Evolutionary conservation across 192 early-diverging fungal species (phyloP), one percentile per base, ranked within the genome.

Genomic region (Kappamyces sp.): DNA sequence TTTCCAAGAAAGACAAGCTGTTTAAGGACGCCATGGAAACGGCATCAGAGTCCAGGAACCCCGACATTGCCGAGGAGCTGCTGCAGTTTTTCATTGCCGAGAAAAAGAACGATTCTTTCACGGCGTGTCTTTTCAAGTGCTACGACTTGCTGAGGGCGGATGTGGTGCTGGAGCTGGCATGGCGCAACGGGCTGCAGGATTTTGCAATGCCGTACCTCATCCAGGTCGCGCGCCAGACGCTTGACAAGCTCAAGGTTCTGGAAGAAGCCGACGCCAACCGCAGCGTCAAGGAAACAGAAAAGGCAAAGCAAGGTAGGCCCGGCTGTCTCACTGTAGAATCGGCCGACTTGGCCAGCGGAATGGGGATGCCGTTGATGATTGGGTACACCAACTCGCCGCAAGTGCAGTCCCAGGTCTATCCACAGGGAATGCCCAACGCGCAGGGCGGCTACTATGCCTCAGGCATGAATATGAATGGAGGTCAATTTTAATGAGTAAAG

Each of bases 1-100:
- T 99, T 41, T 96, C 93, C 14, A 97, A 99, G 80, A 87, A 96
- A 75, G 94, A 99, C 72, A 80, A 90, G 60, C 83, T 97, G 39
- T 99, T 86, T 79, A 94, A 96, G 79, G 96, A 99, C 63, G 94
- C 94, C 1, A 99, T 99, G 90, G 92, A 94, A 55, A 97, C 96
- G 4, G 96, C 93, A 5, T 88, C 89, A n/a, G 86, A 88, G 57
- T 94, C 92, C 11, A 80, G 79, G 39, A 90, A 84, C 61, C 77
- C 84, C 11, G 90, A 94, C 49, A 85, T 92, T 15, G 92, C 90
- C 45, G 93, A 99, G 66, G 94, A 99, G 63, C 72, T 99, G 54
- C 71, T 99, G 54, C 86, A 87, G 63, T 99, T 87, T 82, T 99
- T 99, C 80, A 87, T 96, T 35, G 90, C 91, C 63, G 81, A 83